Base-by-base conservation (phyloP, 352 stramenopile genomes). In the Pythium chondricola region DNA sequence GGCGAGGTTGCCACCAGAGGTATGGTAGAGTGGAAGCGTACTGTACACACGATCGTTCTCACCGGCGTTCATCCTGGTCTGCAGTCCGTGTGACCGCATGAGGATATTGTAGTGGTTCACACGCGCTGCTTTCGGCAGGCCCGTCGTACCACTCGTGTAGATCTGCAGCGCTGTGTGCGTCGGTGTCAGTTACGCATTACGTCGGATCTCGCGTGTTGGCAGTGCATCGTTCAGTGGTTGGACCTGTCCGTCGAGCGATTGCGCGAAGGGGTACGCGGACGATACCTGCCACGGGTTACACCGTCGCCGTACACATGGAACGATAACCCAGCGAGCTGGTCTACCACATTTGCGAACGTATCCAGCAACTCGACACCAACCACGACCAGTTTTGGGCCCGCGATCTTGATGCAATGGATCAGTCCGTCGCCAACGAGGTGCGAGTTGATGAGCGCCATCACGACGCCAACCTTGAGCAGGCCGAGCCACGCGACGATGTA, bases 371-470 rank as follows among this genome's bases (percentile, higher is more conserved):
- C 50, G 17, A 37, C 48, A 33, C 81, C 83, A 30, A 92, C 75
- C 30, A 95, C 71, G 37, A 95, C 52, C 38, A 71, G 66, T 39
- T 64, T 58, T n/a, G 75, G 68, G 39, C 74, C 48, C 13, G 80
- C 77, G 33, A 93, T 68, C 44, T 67, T 68, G 36, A 88, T 60
- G 50, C 80, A 86, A 59, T 95, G 85, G 18, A 88, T 46, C n/a
- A 95, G 61, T 0, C 69, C 69, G 30, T 87, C 71, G 2, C 75
- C 43, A 36, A 78, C 60, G 35, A 93, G 40, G 43, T 84, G 69
- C 37, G 76, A 91, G 64, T 95, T 95, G 48, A 95, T 83, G 24
- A 94, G 65, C 24, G 85, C 85, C n/a, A 71, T 72, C 54, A 88
- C 65, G 43, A 95, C 80, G 42, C 85, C 85, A 33, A 88, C 61